Evolutionary conservation across 2,329 filamentous ascomycete species (phyloP).

Genomic region (Pochonia chlamydosporia): DNA sequence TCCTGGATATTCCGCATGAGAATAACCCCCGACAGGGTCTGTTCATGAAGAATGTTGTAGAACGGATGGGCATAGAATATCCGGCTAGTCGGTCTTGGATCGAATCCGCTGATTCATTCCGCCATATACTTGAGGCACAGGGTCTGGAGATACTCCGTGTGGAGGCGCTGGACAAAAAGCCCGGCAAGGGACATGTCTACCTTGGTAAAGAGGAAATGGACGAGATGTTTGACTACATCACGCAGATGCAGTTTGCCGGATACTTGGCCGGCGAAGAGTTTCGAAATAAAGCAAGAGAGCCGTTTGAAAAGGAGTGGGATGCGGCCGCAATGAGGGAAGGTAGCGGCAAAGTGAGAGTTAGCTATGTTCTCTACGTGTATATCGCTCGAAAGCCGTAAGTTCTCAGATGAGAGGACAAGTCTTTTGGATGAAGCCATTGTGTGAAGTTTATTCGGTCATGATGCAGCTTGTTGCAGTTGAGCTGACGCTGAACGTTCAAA

Average conservation of each 20-base stretch:
- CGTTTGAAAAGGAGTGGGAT: conserved; percentile 26
- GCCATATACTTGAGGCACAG: conserved; percentile 18
- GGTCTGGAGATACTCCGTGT: conserved; percentile 21
- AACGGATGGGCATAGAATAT: neutral
- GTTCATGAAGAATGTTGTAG: neutral
- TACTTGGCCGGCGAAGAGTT: conserved; percentile 15
- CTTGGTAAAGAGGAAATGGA: conserved; percentile 21
- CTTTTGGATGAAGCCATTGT: too few relatives aligned
- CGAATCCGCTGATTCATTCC: conserved; percentile 25
- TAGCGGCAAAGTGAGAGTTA: neutral
- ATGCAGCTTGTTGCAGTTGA: too few relatives aligned
- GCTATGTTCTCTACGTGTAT: neutral
- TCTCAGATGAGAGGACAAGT: too few relatives aligned
- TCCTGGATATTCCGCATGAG: neutral
- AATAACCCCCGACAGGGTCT: neutral
- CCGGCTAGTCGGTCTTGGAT: conserved; percentile 24
- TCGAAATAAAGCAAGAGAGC: conserved; percentile 14
- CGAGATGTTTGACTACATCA: conserved; percentile 20
- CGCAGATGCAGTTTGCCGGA: conserved; percentile 13
- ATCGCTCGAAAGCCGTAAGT: neutral
- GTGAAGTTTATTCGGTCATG: too few relatives aligned
- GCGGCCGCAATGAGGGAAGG: neutral
- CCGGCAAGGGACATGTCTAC: conserved; percentile 17
- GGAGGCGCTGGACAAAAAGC: conserved; percentile 18
- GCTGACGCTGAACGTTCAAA: too few relatives aligned